phyloP scores from a whole-genome alignment of 192 early-diverging fungal genomes.

The Backusella liffmaniae region DNA sequence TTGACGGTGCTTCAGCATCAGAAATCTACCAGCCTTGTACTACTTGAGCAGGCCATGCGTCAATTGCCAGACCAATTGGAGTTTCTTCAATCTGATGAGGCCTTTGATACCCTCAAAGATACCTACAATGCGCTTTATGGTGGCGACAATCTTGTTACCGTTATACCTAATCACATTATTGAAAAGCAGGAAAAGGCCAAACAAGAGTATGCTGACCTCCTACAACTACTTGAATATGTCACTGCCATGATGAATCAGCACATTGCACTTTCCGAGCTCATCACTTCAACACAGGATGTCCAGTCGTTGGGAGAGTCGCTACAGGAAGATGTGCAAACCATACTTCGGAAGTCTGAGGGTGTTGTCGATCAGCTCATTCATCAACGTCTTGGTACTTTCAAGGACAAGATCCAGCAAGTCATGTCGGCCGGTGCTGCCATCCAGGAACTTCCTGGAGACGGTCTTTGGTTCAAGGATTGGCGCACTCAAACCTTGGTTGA shows the following conservation, averaged over 20 bases:
- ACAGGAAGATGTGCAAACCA: slow-evolving; percentile 12
- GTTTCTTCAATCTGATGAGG: background rate
- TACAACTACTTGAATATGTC: slow-evolving; percentile 16
- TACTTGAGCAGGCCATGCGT: background rate
- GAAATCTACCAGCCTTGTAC: background rate
- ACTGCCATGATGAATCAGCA: slow-evolving; percentile 17
- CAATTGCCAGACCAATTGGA: background rate
- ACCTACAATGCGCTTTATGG: background rate
- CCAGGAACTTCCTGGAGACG: background rate
- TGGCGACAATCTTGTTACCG: background rate
- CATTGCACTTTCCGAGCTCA: slow-evolving; percentile 10
- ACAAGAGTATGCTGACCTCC: background rate
- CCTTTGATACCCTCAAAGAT: background rate
- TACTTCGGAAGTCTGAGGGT: background rate
- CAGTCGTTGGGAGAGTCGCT: slow-evolving; percentile 18
- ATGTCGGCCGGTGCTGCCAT: background rate
- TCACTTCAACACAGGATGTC: background rate
- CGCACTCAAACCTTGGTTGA: background rate
- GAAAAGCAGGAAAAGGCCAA: slow-evolving; percentile 18
- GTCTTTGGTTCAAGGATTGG: slow-evolving; percentile 1
- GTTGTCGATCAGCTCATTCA: background rate
- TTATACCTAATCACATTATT: slow-evolving; percentile 18
- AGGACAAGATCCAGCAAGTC: background rate
- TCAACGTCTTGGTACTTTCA: background rate
- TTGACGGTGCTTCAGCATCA: background rate